Conservation (phyloP, 768 basidiomycete species). For the Pulveroboletus sp. region DNA sequence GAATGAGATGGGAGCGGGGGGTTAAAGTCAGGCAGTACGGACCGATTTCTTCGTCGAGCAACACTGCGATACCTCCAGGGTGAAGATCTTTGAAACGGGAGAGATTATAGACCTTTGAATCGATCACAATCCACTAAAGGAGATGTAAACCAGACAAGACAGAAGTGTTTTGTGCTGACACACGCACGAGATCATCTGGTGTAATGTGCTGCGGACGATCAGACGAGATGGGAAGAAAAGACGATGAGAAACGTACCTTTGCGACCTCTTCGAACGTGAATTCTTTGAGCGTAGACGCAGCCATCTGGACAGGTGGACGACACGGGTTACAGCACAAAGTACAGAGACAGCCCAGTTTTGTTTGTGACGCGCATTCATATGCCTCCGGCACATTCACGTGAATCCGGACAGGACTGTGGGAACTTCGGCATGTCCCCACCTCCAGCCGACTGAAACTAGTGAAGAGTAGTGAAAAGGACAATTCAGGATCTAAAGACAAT, state of each 20-base stretch:
- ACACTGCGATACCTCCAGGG: conserved; percentile 75
- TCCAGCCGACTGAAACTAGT: no score
- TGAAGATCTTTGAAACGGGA: conserved; percentile 77
- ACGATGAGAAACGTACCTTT: conserved; percentile 33
- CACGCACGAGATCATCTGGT: conserved; percentile 64
- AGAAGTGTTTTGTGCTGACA: not conserved
- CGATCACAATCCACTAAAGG: conserved; percentile 74
- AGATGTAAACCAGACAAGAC: not conserved
- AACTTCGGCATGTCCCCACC: no score
- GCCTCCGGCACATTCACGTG: not conserved
- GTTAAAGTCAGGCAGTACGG: conserved; percentile 18
- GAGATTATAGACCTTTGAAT: conserved; percentile 80
- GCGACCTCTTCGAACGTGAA: conserved; percentile 57
- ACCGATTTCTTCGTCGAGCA: conserved; percentile 79
- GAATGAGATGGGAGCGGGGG: not conserved
- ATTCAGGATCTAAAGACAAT: no score
- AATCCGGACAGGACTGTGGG: no score
- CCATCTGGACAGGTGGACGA: conserved; percentile 16
- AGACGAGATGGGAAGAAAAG: not conserved
- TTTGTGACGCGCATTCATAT: conserved; percentile 1
- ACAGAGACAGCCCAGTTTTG: conserved; percentile 1
- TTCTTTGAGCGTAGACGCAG: conserved; percentile 35
- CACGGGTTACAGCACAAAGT: not conserved
- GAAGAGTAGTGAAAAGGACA: no score
- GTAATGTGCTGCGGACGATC: conserved; percentile 57